Evolutionary conservation across 805 yeast species (phyloP), one percentile per base, ranked within the genome.

Genomic region (Spathaspora arborariae): DNA sequence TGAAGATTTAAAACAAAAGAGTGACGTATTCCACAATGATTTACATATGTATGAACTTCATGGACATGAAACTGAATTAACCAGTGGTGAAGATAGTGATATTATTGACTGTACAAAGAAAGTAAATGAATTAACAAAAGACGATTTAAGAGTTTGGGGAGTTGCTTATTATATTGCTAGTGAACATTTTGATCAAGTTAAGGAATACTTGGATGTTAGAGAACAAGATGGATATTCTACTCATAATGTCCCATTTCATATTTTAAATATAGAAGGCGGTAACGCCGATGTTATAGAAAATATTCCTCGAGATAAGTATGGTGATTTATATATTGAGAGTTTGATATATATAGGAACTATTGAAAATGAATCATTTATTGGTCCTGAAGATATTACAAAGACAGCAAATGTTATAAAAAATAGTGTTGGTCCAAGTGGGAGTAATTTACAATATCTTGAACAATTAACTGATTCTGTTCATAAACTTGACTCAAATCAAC

Each of bases 161-260:
- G 87, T 88, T 42, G 95, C 94, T 0, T 91, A 88, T 64, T 84
- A 85, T 55, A 84, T 91, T 6, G 46, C 42, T 22, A 83, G 83
- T 3, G 78, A 88, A 0, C 60, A 78, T 44, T 90, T 84, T 0
- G 61, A 63, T 4, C 76, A 77, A 47, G 94, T 88, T 15, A 70
- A 72, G 26, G 82, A 77, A 13, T 85, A 88, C 54, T 71, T 91
- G 42, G 96, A 91, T 55, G 74, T 80, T 11, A 72, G 98, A 46
- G 98, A 91, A 56, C 90, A 89, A 62, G 90, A 89, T 58, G 98
- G 97, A 0, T 91, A 91, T 63, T 72, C 88, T 0, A 70, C 80
- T 2, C 88, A 86, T 52, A 64, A 72, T 19, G 83, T 89, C 2
- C 80, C 80, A 4, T 88, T 89, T 58, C 75, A 76, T 51, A 68